Evolutionary conservation across 2,329 filamentous ascomycete species (phyloP).

Genomic region (Colletotrichum sansevieriae): DNA sequence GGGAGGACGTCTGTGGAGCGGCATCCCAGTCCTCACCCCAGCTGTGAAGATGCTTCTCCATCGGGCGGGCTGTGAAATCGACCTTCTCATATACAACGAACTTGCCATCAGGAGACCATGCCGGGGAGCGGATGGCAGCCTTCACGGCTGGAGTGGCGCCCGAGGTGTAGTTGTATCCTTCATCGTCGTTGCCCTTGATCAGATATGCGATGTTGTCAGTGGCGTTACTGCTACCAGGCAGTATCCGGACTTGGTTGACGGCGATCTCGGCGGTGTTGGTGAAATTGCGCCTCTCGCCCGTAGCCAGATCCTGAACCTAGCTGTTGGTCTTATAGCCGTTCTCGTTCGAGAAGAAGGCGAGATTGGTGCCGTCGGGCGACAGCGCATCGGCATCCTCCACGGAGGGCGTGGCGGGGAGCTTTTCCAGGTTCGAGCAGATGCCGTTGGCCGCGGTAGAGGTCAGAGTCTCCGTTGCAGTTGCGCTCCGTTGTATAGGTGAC

Average conservation of each 20-base stretch:
- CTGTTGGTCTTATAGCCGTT: constrained; percentile 31
- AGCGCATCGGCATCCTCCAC: constrained; percentile 31
- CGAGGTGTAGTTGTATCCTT: constrained; percentile 31
- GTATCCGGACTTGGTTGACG: constrained; percentile 24
- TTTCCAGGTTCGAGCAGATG: constrained; percentile 10
- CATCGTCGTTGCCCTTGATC: constrained; percentile 30
- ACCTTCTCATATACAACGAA: constrained; percentile 34
- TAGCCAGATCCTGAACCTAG: constrained; percentile 27
- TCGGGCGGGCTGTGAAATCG: constrained; percentile 26
- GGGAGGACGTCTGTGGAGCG: constrained; percentile 35
- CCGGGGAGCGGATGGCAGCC: constrained; percentile 29
- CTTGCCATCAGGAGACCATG: constrained; percentile 34
- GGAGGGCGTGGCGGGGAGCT: constrained; percentile 27
- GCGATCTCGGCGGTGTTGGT: constrained; percentile 28
- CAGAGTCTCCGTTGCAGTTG: constrained; percentile 32
- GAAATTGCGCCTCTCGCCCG: constrained; percentile 28
- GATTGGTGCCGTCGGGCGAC: constrained; percentile 7
- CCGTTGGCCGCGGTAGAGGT: constrained; percentile 26
- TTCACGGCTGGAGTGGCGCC: constrained; percentile 8
- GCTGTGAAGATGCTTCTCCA: constrained; percentile 33
- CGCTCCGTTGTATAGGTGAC: constrained; percentile 33
- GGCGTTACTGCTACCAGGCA: background rate
- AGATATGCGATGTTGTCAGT: constrained; percentile 23
- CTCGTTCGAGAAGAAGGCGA: constrained; percentile 32
- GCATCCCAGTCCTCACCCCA: constrained; percentile 37